Conservation (phyloP, 2,329 filamentous ascomycete genomes). For the Aureobasidium sp. region DNA sequence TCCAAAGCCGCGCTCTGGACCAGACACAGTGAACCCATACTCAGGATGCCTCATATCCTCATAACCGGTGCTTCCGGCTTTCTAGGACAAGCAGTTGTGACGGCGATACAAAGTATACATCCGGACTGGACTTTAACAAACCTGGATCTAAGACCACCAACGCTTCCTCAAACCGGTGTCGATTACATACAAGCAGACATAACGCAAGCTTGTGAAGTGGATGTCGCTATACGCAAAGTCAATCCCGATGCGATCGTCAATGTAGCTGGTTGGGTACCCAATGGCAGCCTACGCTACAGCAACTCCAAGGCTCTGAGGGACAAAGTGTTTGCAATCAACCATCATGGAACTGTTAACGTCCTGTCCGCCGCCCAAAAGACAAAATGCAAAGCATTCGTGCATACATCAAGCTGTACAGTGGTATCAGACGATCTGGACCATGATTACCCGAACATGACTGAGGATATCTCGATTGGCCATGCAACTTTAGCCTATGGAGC, state of each 20-base stretch:
- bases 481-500: constrained; percentile 76
- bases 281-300: constrained; percentile 34
- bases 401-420: constrained; percentile 84
- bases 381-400: constrained; percentile 74
- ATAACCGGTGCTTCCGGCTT: constrained; percentile 45
- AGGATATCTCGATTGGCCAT: constrained; percentile 69
- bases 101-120: constrained; percentile 32
- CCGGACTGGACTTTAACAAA: constrained; percentile 34
- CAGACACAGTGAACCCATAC: background rate
- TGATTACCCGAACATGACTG: constrained; percentile 78
- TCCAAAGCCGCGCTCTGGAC: constrained; percentile 16
- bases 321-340: constrained; percentile 74
- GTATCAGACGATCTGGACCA: constrained; percentile 67
- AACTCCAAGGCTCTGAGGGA: constrained; percentile 37
- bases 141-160: constrained; percentile 34
- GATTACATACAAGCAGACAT: constrained; percentile 36
- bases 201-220: constrained; percentile 30
- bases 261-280: constrained; percentile 56
- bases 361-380: constrained; percentile 61
- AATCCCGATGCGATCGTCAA: constrained; percentile 83
- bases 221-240: constrained; percentile 50
- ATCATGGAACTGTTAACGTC: constrained; percentile 74
- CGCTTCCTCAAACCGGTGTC: constrained; percentile 20
- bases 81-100: constrained; percentile 37
- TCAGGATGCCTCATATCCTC: constrained; percentile 28